Evolutionary conservation across 345 rosid species (phyloP), one percentile per base, ranked within the genome.

Genomic region (Kernera saxatilis): DNA sequence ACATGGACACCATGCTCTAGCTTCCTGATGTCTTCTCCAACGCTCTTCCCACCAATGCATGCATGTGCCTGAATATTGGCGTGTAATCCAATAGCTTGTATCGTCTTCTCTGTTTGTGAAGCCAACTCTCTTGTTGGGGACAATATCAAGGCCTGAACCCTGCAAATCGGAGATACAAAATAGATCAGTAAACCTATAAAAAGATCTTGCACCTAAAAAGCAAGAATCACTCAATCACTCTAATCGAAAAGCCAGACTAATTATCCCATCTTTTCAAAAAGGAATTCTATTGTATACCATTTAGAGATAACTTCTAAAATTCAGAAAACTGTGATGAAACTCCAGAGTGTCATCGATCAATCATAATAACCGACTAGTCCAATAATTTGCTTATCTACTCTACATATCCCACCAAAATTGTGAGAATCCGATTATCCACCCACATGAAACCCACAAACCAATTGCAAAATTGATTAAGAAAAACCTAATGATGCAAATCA

Each of bases 121-220:
- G 99, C 99, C 80, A 91, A 77, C 68, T 94, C 99, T 79, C 99
- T 91, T 0, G 98, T 91, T 0, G 99, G 99, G 0, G 98, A 95
- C 82, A 90, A 77, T 64, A 95, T 91, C 86, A 90, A 81, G 3
- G 96, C 98, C 83, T 95, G 99, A 30, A 95, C 91, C 90, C 98
- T 92, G 62, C 21, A 75, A 75, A 18, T 59, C 49, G 18, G 11
- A 54, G 4, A 66, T 1, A 6, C 10, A 13, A 32, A 15, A 43
- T 17, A 5, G 3, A 52, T 69, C 5, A 61, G 26, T 12, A 45
- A 52, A 55, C n/a, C 27, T 17, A 8, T n/a, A 60, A 26, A 2
- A 17, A 22, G 1, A 23, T 45, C 58, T 19, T 32, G 8, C 49
- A 58, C 35, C 54, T 19, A 13, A 25, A 17, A 8, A 3, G 15